Evolutionary conservation across 345 rosid genomes (phyloP).

Genomic region (Brassica incana): DNA sequence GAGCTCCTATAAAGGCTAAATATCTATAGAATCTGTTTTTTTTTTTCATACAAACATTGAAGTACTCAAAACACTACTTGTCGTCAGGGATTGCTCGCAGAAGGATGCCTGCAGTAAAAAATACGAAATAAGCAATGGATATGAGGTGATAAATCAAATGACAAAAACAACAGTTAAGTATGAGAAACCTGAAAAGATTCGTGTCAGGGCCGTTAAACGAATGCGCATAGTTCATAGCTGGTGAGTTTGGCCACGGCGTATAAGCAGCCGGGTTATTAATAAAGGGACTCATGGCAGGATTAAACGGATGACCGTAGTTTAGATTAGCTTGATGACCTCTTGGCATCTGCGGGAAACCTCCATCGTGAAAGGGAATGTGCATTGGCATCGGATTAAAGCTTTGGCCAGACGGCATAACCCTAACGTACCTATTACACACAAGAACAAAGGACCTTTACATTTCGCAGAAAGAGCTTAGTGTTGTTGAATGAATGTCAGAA

Average conservation of each 20-base stretch:
- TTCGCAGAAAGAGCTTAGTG: not conserved
- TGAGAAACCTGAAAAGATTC: constrained; percentile 66
- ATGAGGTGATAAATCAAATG: not conserved
- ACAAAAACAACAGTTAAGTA: not conserved
- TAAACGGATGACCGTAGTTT: constrained; percentile 51
- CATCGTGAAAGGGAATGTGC: constrained; percentile 71
- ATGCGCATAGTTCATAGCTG: constrained; percentile 75
- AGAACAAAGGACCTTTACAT: not conserved
- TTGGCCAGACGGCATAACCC: constrained; percentile 74
- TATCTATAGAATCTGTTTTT: constrained; percentile 33
- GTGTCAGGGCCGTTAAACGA: constrained; percentile 63
- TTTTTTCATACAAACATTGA: constrained; percentile 26
- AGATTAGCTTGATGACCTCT: constrained; percentile 68
- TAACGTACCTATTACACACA: constrained; percentile 57
- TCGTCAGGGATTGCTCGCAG: constrained; percentile 81
- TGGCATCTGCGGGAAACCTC: constrained; percentile 66
- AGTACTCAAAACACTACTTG: constrained; percentile 39
- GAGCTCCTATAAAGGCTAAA: constrained; percentile 37
- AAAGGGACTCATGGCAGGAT: constrained; percentile 55
- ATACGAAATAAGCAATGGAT: not conserved
- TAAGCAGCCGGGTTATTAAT: constrained; percentile 52
- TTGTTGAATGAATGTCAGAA: not conserved
- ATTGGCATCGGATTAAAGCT: constrained; percentile 61
- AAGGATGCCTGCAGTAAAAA: constrained; percentile 36
- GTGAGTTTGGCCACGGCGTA: constrained; percentile 67